Base-by-base conservation (phyloP, 306 rosid genomes). In the Macrotyloma uniflorum region DNA sequence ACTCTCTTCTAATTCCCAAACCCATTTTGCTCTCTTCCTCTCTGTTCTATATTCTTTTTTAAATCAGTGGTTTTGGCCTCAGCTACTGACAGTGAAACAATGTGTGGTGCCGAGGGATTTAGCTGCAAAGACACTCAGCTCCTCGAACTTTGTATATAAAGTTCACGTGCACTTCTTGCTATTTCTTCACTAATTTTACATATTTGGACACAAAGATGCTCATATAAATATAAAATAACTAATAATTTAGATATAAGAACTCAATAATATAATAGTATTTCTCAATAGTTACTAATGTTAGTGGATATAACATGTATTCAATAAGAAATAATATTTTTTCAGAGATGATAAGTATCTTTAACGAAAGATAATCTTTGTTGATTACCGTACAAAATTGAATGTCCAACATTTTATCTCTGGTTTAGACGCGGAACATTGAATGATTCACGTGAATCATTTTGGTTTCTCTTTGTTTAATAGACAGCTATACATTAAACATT, bases 101-200 rank as follows among this genome's bases (percentile, higher is more conserved):
- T 70, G 86, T 20, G 79, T 77, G 82, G 79, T 20, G 82, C 61
- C n/a, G 53, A 81, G 59, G 40, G 79, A 49, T 70, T 63, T 43
- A 47, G 63, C 24, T 8, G 59, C 69, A 80, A 83, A 64, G 86
- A 75, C 89, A 67, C 35, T 57, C 35, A 51, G 86, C 73, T 51
- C 91, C 91, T 83, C 86, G 86, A 76, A 63, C 72, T 78, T 55
- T 78, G 73, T 57, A 83, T 66, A 71, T 63, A 66, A 35, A 65
- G 85, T 88, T 88, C 89, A 88, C 91, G 89, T 78, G 91, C 86
- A 83, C 16, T 43, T 74, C 64, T 74, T 53, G 72, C 74, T 71
- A 67, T 54, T 66, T 67, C 70, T 87, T 53, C 47, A 65, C 33
- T 62, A 24, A 67, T 47, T 74, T 70, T 23, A 49, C 33, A 62